phyloP scores from a whole-genome alignment of 495 filamentous ascomycete species.

The Beverwykella pulmonaria region DNA sequence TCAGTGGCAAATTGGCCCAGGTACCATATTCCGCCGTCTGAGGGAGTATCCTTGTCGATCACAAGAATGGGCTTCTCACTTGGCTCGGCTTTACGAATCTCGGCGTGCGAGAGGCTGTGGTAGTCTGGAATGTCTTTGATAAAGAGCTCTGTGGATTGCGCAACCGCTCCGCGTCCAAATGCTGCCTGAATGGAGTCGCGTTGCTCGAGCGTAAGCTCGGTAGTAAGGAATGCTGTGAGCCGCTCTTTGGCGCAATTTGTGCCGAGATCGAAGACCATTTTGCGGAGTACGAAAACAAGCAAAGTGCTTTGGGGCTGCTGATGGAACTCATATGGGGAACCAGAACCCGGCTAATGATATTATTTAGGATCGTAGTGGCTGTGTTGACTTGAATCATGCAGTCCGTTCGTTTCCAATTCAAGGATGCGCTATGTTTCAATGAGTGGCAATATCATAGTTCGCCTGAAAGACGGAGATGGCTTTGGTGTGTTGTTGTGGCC shows the following conservation, averaged over 20 bases:
- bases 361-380: neutral
- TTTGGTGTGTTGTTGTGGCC: neutral
- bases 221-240: too few species aligned
- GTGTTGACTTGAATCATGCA: neutral
- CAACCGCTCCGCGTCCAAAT: too few species aligned
- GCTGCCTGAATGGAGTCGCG: too few species aligned
- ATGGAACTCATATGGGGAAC: too few species aligned
- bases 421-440: neutral
- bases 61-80: neutral
- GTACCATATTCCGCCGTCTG: conserved; percentile 7
- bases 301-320: too few species aligned
- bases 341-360: neutral
- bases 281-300: too few species aligned
- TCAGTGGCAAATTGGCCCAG: neutral
- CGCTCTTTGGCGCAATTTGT: too few species aligned
- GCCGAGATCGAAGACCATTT: too few species aligned
- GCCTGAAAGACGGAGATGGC: neutral
- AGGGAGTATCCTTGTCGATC: conserved; percentile 1
- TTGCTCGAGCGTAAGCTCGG: too few species aligned
- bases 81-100: neutral
- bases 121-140: neutral
- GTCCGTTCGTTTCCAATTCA: neutral
- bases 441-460: too few species aligned
- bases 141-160: conserved; percentile 25
- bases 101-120: neutral